Conservation (phyloP, 768 basidiomycete species). For the Mycena chlorophos region DNA sequence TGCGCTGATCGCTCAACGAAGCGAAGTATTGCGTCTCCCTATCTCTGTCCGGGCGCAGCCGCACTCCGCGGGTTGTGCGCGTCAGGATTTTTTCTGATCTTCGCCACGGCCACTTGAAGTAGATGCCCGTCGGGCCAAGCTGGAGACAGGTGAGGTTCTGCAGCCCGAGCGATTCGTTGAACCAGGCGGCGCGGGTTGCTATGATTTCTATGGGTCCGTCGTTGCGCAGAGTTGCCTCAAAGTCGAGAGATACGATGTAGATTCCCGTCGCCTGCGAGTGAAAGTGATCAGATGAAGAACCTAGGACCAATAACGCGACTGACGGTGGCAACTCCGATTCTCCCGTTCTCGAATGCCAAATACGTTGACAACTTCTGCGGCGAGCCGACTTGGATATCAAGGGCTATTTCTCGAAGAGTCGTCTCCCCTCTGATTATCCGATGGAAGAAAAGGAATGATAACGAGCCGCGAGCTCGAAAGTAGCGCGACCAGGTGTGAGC, state of each 20-base stretch:
- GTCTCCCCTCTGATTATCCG: background rate
- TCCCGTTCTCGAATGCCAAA: background rate
- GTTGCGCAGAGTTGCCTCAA: background rate
- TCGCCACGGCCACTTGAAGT: background rate
- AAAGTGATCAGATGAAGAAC: background rate
- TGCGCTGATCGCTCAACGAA: background rate
- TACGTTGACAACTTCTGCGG: background rate
- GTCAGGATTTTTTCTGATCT: background rate
- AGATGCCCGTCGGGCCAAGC: background rate
- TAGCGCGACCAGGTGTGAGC: conserved; percentile 47
- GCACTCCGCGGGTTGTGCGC: background rate
- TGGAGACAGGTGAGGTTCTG: background rate
- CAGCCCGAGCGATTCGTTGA: background rate
- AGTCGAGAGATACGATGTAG: background rate
- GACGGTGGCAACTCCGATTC: background rate
- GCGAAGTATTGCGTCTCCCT: background rate
- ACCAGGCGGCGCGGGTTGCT: background rate
- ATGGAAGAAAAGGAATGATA: conserved; percentile 41
- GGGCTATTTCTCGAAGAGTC: background rate
- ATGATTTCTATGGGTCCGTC: background rate
- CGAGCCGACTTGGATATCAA: background rate
- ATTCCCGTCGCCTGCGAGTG: background rate
- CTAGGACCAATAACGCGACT: background rate
- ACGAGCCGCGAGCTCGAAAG: conserved; percentile 41
- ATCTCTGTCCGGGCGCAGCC: background rate